Percentiles rank a stretch among this genome's conserved stretches.
Conservation (phyloP, 495 filamentous ascomycete species). For the Collariella sp. region DNA sequence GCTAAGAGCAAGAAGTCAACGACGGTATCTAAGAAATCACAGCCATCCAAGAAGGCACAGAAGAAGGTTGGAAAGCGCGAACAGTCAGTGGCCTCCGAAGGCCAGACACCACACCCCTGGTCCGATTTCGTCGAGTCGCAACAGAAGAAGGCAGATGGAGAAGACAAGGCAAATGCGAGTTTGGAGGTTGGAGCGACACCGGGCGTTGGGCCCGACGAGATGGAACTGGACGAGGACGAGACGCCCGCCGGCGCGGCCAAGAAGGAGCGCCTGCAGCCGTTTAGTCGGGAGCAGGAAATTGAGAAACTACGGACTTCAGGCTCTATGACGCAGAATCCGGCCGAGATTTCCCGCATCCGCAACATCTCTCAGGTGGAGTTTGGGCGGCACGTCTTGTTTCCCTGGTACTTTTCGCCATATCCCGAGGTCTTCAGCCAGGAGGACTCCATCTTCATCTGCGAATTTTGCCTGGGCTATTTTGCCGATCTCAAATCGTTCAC, state of each 20-base stretch:
- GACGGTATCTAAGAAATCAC: constrained; percentile 36
- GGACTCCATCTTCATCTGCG: constrained; percentile 90
- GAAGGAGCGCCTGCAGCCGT: constrained; percentile 39
- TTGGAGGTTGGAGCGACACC: constrained; percentile 32
- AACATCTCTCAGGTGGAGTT: constrained; percentile 91
- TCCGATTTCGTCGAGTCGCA: constrained; percentile 31
- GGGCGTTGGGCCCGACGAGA: constrained; percentile 35
- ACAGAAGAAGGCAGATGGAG: constrained; percentile 30
- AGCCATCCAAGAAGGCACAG: constrained; percentile 41
- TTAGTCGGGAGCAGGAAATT: constrained; percentile 86
- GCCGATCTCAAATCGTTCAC: constrained; percentile 67
- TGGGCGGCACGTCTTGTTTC: constrained; percentile 83
- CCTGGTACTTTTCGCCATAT: constrained; percentile 98
- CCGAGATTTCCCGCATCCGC: constrained; percentile 91
- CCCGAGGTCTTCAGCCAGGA: constrained; percentile 77
- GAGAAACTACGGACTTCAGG: constrained; percentile 88
- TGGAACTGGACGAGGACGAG: constrained; percentile 40
- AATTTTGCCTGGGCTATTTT: constrained; percentile 92
- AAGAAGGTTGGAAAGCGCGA: constrained; percentile 48
- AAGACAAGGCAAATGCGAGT: constrained; percentile 27
- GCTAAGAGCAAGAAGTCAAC: constrained; percentile 39
- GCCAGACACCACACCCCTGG: constrained; percentile 41
- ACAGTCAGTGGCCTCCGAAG: constrained; percentile 39
- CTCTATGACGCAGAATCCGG: constrained; percentile 97
- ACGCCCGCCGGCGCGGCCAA: constrained; percentile 34